These are phyloP conservation scores for Colletotrichum lindemuthianum DNA, from an alignment of 2,329 filamentous ascomycete species.

Conservation along the genomic window DNA sequence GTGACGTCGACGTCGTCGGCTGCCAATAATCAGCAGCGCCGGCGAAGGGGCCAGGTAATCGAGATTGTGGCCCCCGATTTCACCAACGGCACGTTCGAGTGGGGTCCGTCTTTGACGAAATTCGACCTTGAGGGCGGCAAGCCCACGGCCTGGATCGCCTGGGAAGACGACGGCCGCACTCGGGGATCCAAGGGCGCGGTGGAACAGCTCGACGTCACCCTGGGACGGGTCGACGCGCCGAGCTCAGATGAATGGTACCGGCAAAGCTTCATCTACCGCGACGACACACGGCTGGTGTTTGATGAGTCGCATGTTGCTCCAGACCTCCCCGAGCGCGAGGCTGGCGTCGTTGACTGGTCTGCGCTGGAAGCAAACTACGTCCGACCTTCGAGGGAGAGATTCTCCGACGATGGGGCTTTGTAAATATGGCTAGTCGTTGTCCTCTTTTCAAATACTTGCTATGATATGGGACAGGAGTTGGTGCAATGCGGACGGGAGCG, in stretches of 20 bases:
- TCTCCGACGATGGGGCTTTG: not conserved
- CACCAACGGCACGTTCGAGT: constrained; percentile 37
- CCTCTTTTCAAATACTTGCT: not conserved
- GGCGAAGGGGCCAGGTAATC: constrained; percentile 27
- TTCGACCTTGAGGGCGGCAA: constrained; percentile 32
- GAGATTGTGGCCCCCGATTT: constrained; percentile 34
- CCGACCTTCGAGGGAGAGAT: constrained; percentile 15
- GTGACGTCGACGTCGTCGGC: constrained; percentile 25
- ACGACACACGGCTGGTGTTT: constrained; percentile 29
- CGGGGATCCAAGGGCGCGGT: constrained; percentile 11
- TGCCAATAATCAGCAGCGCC: constrained; percentile 11
- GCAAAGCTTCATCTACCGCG: constrained; percentile 33
- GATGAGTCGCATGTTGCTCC: constrained; percentile 28
- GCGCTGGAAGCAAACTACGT: constrained; percentile 37
- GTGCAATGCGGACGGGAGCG: no score
- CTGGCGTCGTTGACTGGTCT: constrained; percentile 35
- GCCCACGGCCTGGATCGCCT: constrained; percentile 28
- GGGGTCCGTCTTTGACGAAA: constrained; percentile 26
- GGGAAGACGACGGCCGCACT: constrained; percentile 21
- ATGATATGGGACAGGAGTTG: no score
- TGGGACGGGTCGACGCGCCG: constrained; percentile 24
- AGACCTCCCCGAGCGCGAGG: constrained; percentile 22
- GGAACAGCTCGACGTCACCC: constrained; percentile 33
- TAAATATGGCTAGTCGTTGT: not conserved
- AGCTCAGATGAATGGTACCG: constrained; percentile 35